Evolutionary conservation across 2,329 filamentous ascomycete species (phyloP).

Genomic region (Sclerotinia borealis): DNA sequence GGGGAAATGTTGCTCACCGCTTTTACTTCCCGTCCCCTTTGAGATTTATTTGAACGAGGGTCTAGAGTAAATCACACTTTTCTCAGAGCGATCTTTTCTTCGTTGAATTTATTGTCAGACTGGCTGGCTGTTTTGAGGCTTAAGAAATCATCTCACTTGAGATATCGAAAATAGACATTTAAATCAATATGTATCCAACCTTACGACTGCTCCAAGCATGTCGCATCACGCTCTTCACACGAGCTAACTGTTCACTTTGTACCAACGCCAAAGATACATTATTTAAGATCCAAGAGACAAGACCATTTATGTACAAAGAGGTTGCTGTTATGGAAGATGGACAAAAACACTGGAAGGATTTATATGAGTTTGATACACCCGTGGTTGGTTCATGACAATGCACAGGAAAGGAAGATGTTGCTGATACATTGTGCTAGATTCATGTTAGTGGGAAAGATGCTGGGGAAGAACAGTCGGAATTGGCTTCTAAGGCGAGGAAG

Average conservation of each 20-base stretch:
- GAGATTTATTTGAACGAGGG: neutral
- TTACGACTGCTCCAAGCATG: conserved; percentile 44
- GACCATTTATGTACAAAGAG: conserved; percentile 64
- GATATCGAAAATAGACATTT: neutral
- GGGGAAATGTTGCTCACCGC: neutral
- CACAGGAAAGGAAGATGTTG: neutral
- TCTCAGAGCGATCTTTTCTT: neutral
- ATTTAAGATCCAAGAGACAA: conserved; percentile 58
- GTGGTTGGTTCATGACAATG: conserved; percentile 46
- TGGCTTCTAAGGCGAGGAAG: conserved; percentile 47
- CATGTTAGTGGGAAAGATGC: conserved; percentile 51
- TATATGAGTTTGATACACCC: conserved; percentile 78
- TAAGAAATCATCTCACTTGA: neutral
- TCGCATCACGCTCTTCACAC: conserved; percentile 70
- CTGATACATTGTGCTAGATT: conserved; percentile 36
- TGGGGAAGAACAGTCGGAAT: conserved; percentile 43
- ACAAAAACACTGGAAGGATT: conserved; percentile 58
- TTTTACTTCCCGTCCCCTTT: neutral
- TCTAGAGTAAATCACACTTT: neutral
- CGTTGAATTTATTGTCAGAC: neutral
- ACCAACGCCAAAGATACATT: conserved; percentile 61
- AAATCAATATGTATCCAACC: conserved; percentile 44
- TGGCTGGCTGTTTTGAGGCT: neutral
- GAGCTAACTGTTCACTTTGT: conserved; percentile 66
- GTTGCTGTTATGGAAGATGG: conserved; percentile 62